Evolutionary conservation across 2,329 filamentous ascomycete species (phyloP).

Genomic region (Neoscytalidium dimidiatum): DNA sequence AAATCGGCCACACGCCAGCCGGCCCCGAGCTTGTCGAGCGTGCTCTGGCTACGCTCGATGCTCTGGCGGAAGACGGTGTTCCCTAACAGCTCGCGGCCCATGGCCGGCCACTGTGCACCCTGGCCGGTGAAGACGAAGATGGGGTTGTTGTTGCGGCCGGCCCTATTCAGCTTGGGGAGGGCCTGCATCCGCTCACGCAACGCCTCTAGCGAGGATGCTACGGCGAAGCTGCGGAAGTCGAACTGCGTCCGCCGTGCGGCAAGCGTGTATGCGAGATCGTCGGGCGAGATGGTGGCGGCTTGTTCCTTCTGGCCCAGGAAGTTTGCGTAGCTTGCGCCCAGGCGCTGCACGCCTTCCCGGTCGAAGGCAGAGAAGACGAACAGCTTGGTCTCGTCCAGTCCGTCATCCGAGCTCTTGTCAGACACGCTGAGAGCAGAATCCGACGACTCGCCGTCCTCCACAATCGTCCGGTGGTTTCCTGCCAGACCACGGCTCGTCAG

Average conservation of each 20-base stretch:
- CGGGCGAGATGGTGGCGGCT: neutral
- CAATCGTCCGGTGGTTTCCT: neutral
- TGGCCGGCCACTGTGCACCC: conserved; percentile 26
- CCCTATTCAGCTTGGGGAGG: neutral
- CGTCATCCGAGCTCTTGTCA: neutral
- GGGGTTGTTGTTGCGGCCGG: conserved; percentile 20
- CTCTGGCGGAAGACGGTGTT: conserved; percentile 18
- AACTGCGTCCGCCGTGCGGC: neutral
- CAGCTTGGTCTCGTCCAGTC: neutral
- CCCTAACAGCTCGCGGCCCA: neutral
- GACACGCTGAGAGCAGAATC: neutral
- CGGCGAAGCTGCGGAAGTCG: neutral
- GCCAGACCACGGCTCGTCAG: neutral
- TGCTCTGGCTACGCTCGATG: conserved; percentile 22
- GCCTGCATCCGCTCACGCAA: neutral
- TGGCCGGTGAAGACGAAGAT: conserved; percentile 42
- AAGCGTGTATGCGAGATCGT: conserved; percentile 12
- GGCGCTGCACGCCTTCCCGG: neutral
- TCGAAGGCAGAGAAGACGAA: neutral
- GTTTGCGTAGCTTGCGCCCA: conserved; percentile 6
- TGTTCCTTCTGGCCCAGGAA: neutral
- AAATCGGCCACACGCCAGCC: conserved; percentile 25
- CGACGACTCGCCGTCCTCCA: neutral
- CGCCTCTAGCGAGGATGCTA: neutral
- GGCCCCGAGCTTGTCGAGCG: conserved; percentile 15